Base-by-base conservation (phyloP, 2,329 filamentous ascomycete species). In the Tolypocladium album region DNA sequence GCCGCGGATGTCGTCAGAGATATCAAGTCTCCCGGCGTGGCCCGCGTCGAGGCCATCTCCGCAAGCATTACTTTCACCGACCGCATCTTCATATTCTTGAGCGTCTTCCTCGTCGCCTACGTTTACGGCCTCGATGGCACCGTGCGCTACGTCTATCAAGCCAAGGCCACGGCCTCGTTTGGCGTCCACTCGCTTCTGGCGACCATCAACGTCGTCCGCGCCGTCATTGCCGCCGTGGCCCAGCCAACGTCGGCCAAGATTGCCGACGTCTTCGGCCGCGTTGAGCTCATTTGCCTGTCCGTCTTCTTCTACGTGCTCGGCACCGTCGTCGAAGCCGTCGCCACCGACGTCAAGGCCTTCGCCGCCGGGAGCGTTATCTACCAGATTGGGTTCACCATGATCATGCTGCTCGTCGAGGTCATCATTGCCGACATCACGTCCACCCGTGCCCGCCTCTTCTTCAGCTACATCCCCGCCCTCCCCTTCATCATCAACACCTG, bases 401-500 rank as follows among this genome's bases (percentile, higher is more conserved):
- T 85, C 12, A 75, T 84, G 2, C 71, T 87, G 40, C 72, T 87
- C 4, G 74, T 86, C 6, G 83, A 87, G 68, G 80, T 87, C 42
- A 76, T 87, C 36, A 75, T 87, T 15, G 83, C 80, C 24, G 84
- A 87, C 64, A 76, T 83, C 15, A 84, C 83, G 0, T 85, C 83
- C 0, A 79, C 83, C 61, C 76, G 82, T 9, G 79, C 82, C 4
- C 82, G 84, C 60, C 73, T 87, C 2, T 75, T 87, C 60, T 86
- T 85, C 72, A 84, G 81, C 22, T 87, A 84, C 58, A 73, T 88
- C 20, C 83, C 83, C 0, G 80, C 81, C 0, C 67, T 79, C 2
- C 84, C 84, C 0, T 86, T 84, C 65, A 67, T 86, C 52, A 76
- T 84, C 69, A 87, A 87, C 66, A 83, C 84, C 0, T 88, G 84